Percentiles rank a stretch among this genome's conserved stretches.
These are phyloP conservation scores for Aegilops speltoides DNA, from an alignment of 176 grass and related monocot genomes.

Conservation along the genomic window DNA sequence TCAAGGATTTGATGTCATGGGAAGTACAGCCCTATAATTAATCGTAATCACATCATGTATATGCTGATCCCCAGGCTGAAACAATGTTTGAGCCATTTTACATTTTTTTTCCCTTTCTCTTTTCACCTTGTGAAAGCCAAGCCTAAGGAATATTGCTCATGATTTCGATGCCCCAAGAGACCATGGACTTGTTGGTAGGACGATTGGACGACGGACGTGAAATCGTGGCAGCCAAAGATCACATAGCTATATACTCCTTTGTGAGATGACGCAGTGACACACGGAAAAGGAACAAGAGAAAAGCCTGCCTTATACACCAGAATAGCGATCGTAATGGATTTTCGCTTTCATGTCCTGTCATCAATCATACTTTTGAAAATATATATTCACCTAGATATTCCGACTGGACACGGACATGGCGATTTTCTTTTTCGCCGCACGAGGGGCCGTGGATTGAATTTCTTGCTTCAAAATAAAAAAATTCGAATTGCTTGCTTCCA, in stretches of 20 bases:
- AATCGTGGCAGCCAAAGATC: conserved; percentile 1
- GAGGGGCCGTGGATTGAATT: no score
- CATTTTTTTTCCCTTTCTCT: neutral
- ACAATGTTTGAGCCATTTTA: neutral
- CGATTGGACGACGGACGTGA: conserved; percentile 6
- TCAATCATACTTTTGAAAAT: neutral
- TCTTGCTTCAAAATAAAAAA: no score
- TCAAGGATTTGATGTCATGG: conserved; percentile 20
- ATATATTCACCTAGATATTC: neutral
- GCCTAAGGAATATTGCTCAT: conserved; percentile 27
- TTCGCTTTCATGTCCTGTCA: conserved; percentile 30
- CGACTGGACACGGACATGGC: no score
- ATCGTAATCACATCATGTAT: neutral
- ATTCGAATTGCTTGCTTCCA: no score
- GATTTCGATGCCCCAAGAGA: conserved; percentile 34
- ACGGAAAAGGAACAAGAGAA: neutral
- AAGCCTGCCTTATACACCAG: conserved; percentile 26
- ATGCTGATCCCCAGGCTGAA: conserved; percentile 19
- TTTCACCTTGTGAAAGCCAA: neutral
- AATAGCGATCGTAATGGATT: conserved; percentile 29
- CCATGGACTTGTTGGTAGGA: conserved; percentile 9
- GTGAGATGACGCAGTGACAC: neutral
- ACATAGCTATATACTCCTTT: neutral
- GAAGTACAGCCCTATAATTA: neutral
- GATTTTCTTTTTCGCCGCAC: no score